Percentiles rank a stretch among this genome's conserved stretches.
Conservation (phyloP, 1,139 yeast species). For the Sugiyamaella neomexicana region DNA sequence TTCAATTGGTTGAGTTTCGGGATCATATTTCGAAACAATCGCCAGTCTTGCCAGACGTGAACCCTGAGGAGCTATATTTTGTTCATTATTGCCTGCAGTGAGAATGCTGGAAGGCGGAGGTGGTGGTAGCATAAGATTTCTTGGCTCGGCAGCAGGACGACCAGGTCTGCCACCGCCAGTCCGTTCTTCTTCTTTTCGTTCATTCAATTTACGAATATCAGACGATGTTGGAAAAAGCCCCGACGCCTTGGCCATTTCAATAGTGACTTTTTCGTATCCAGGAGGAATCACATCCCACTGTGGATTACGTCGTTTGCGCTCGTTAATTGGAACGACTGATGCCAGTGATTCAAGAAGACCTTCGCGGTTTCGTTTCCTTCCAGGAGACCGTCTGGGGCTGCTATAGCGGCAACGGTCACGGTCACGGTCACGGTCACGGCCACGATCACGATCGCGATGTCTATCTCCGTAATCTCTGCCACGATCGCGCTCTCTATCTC, state of each 20-base stretch:
- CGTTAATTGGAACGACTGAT: slow-evolving; percentile 46
- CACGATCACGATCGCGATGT: slow-evolving; percentile 22
- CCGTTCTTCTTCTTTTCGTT: slow-evolving; percentile 1
- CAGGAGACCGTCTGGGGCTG: slow-evolving; percentile 24
- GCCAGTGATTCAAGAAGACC: slow-evolving; percentile 27
- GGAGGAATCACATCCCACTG: slow-evolving; percentile 75
- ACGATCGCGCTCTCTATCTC: slow-evolving; percentile 17
- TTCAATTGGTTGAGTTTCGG: slow-evolving; percentile 42
- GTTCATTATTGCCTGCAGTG: slow-evolving; percentile 12
- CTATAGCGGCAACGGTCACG: slow-evolving; percentile 23
- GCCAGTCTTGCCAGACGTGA: slow-evolving; percentile 49
- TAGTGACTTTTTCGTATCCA: slow-evolving; percentile 74
- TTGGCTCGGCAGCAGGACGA: background rate
- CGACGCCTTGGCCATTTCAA: slow-evolving; percentile 77
- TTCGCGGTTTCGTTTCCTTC: slow-evolving; percentile 23
- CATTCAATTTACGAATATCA: slow-evolving; percentile 34
- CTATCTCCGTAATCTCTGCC: slow-evolving; percentile 12
- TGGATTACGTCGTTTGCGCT: slow-evolving; percentile 50
- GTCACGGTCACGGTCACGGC: slow-evolving; percentile 20
- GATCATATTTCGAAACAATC: slow-evolving; percentile 50
- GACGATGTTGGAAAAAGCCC: slow-evolving; percentile 72
- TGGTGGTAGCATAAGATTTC: slow-evolving; percentile 5
- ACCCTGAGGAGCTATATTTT: slow-evolving; percentile 22
- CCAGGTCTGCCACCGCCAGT: slow-evolving; percentile 10
- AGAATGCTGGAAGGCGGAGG: slow-evolving; percentile 16